These are phyloP conservation scores for Striga asiatica DNA, from an alignment of 257 asterid genomes.

Conservation along the genomic window DNA sequence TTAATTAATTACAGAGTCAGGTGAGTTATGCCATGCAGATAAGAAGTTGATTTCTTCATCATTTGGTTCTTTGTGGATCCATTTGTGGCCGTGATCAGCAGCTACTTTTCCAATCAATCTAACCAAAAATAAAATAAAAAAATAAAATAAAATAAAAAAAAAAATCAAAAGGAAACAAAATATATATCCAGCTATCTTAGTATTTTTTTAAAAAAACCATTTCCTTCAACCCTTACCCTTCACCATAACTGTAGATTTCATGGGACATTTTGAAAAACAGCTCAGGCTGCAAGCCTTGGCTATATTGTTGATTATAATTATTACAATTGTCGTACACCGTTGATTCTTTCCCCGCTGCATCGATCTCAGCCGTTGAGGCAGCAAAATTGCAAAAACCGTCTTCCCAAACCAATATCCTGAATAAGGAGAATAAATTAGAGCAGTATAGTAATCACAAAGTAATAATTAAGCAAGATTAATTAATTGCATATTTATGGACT, in stretches of 20 bases:
- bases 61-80: slow-evolving; percentile 89
- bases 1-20: slow-evolving; percentile 68
- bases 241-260: slow-evolving; percentile 98
- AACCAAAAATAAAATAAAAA: neutral
- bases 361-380: slow-evolving; percentile 61
- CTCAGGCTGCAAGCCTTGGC: slow-evolving; percentile 86
- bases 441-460: neutral
- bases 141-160: neutral
- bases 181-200: neutral
- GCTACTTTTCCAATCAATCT: slow-evolving; percentile 97
- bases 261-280: slow-evolving; percentile 99
- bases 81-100: slow-evolving; percentile 96
- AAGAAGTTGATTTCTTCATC: slow-evolving; percentile 93
- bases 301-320: slow-evolving; percentile 28
- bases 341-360: slow-evolving; percentile 32
- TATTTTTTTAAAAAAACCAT: no score
- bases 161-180: neutral
- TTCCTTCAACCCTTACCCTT: slow-evolving; percentile 43
- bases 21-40: slow-evolving; percentile 98
- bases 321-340: slow-evolving; percentile 34
- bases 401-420: slow-evolving; percentile 97
- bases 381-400: slow-evolving; percentile 98
- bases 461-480: neutral
- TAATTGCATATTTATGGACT: neutral
- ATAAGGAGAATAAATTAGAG: neutral